Percentiles rank a stretch among this genome's conserved stretches.
Conservation (phyloP, 2,329 filamentous ascomycete genomes). For the Clarireedia sp. region DNA sequence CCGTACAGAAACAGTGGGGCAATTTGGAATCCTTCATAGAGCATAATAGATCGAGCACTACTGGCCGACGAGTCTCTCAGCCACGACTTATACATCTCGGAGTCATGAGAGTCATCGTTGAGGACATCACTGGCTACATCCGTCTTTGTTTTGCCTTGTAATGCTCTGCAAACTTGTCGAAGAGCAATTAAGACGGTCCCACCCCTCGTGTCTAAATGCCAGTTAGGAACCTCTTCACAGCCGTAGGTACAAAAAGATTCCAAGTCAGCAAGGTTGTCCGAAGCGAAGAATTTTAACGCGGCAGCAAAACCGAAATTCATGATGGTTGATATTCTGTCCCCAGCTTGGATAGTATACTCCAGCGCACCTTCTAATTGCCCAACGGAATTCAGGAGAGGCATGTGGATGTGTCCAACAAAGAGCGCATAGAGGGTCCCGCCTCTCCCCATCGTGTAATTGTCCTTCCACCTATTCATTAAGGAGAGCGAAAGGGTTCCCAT, state of each 20-base stretch:
- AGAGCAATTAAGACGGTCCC: constrained; percentile 60
- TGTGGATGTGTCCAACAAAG: constrained; percentile 63
- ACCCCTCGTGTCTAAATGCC: constrained; percentile 63
- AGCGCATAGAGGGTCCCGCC: constrained; percentile 62
- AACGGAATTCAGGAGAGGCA: constrained; percentile 50
- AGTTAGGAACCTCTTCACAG: constrained; percentile 66
- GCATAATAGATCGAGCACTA: constrained; percentile 54
- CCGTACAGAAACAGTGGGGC: constrained; percentile 56
- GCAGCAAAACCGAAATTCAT: constrained; percentile 62
- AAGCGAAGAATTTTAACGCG: constrained; percentile 60
- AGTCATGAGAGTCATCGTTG: constrained; percentile 59
- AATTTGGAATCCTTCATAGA: constrained; percentile 62
- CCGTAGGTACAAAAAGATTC: constrained; percentile 64
- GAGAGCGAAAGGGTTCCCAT: constrained; percentile 55
- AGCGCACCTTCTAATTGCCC: constrained; percentile 56
- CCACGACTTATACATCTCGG: constrained; percentile 52
- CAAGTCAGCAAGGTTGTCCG: constrained; percentile 60
- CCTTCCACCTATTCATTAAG: constrained; percentile 54
- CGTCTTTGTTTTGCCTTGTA: constrained; percentile 64
- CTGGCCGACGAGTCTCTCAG: constrained; percentile 41
- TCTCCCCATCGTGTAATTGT: constrained; percentile 58
- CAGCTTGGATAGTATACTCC: constrained; percentile 57
- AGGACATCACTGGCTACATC: constrained; percentile 45
- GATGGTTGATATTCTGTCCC: constrained; percentile 64
- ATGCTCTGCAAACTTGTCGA: constrained; percentile 57